Conservation (phyloP, 192 early-diverging fungal genomes). For the Rhizoclosmatium globosum region DNA sequence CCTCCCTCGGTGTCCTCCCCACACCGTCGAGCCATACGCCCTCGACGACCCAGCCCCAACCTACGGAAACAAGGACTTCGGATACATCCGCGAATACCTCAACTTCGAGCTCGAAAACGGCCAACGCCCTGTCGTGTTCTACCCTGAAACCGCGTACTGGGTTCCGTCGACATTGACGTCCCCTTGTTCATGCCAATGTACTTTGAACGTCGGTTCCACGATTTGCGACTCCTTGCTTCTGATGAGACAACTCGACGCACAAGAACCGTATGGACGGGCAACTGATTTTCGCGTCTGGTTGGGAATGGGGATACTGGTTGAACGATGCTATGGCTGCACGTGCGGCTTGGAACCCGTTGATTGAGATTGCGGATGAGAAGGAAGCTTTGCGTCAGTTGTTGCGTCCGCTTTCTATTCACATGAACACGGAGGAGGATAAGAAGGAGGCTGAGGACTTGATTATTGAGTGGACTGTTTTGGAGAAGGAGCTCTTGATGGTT, state of each 20-base stretch:
- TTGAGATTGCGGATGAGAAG: background rate
- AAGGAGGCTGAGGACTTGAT: slow-evolving; percentile 11
- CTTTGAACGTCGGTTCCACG: slow-evolving; percentile 38
- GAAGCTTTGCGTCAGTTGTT: slow-evolving; percentile 9
- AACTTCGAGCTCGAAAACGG: slow-evolving; percentile 37
- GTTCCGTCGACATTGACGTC: slow-evolving; percentile 41
- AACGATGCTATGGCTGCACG: slow-evolving; percentile 35
- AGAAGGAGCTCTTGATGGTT: slow-evolving; percentile 27
- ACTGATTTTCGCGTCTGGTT: slow-evolving; percentile 38
- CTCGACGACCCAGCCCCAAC: slow-evolving; percentile 41
- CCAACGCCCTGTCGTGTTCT: slow-evolving; percentile 35
- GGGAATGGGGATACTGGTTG: slow-evolving; percentile 42
- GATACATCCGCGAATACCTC: slow-evolving; percentile 35
- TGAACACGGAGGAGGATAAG: background rate
- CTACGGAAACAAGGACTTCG: slow-evolving; percentile 40
- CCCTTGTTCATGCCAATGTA: slow-evolving; percentile 39
- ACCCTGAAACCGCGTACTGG: slow-evolving; percentile 42
- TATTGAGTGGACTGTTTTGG: slow-evolving; percentile 9
- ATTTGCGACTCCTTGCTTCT: slow-evolving; percentile 34
- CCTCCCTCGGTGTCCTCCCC: slow-evolving; percentile 27
- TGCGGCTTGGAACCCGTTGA: slow-evolving; percentile 33
- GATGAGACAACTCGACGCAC: slow-evolving; percentile 24
- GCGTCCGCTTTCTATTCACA: background rate
- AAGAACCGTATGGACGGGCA: slow-evolving; percentile 40
- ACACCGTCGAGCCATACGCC: slow-evolving; percentile 36